Percentiles rank a stretch among this genome's conserved stretches.
phyloP scores from a whole-genome alignment of 176 grass and related monocot species.

The Oryza glumipatula region DNA sequence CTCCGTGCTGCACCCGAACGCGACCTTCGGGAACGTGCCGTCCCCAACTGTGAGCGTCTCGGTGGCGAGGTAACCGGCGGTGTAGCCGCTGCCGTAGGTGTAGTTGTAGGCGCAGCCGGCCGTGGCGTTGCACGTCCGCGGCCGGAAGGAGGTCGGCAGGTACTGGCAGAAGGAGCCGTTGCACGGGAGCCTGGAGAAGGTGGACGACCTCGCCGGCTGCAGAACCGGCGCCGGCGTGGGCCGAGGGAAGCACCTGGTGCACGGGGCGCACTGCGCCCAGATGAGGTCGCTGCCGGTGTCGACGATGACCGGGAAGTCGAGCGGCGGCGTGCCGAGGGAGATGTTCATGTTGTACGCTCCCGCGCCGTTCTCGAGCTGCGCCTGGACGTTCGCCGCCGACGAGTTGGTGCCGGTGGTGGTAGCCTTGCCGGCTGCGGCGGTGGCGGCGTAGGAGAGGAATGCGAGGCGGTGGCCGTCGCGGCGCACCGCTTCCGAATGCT shows the following conservation, averaged over 20 bases:
- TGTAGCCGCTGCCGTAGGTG: too few species aligned
- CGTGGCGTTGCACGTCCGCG: too few species aligned
- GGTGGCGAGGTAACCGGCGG: too few species aligned
- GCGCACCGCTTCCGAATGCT: too few species aligned
- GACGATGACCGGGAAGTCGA: conserved; percentile 39
- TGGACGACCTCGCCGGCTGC: conserved; percentile 49
- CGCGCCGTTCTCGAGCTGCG: conserved; percentile 22
- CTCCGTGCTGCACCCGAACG: conserved; percentile 44
- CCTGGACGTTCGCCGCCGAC: not conserved
- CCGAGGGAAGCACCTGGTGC: conserved; percentile 46
- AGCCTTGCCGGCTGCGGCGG: not conserved
- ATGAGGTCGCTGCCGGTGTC: conserved; percentile 64
- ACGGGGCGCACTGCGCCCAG: conserved; percentile 59
- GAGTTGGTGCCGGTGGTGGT: not conserved
- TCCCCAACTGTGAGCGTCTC: too few species aligned
- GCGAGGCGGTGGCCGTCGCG: too few species aligned
- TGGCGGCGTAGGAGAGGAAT: not conserved
- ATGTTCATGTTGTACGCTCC: conserved; percentile 47
- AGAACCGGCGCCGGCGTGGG: conserved; percentile 33
- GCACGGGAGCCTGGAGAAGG: conserved; percentile 48
- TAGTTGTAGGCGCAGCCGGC: too few species aligned
- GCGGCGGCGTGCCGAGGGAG: conserved; percentile 45
- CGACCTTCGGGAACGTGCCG: too few species aligned
- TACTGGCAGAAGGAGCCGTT: conserved; percentile 1
- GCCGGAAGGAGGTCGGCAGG: not conserved